Conservation (phyloP, 495 filamentous ascomycete genomes). For the Lasiosphaeria hispida region DNA sequence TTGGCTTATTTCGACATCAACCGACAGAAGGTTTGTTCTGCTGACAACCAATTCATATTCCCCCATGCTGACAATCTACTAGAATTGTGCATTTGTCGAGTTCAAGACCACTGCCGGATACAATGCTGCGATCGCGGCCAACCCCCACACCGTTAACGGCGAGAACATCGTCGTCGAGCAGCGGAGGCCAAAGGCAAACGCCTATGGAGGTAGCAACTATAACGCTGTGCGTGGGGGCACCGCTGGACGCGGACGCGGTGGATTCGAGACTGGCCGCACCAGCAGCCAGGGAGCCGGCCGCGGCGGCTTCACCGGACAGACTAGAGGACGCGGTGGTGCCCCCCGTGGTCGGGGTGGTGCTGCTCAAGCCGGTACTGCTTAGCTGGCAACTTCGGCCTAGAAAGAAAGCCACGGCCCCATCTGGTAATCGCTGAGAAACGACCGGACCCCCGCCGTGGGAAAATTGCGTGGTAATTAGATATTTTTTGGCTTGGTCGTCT, state of each 20-base stretch:
- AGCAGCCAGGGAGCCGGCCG: conserved; percentile 63
- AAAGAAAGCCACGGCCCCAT: background rate
- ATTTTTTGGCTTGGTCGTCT: conserved; percentile 12
- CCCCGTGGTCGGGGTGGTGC: conserved; percentile 45
- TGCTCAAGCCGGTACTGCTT: conserved; percentile 31
- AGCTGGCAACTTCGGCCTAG: conserved; percentile 20
- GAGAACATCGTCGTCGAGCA: conserved; percentile 85
- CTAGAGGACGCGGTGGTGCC: conserved; percentile 55
- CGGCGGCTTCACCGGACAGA: conserved; percentile 62
- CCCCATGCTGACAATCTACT: conserved; percentile 23
- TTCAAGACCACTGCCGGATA: conserved; percentile 78
- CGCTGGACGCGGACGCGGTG: conserved; percentile 65
- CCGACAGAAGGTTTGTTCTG: conserved; percentile 71
- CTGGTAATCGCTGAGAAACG: background rate
- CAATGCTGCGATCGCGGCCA: conserved; percentile 74
- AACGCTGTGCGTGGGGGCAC: conserved; percentile 56
- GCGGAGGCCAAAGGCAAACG: conserved; percentile 71
- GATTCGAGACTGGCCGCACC: conserved; percentile 54
- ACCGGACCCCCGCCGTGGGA: no score
- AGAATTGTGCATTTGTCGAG: conserved; percentile 98
- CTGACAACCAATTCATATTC: background rate
- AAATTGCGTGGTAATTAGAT: background rate
- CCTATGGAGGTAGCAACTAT: conserved; percentile 64
- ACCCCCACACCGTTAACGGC: conserved; percentile 79
- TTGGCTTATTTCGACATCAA: conserved; percentile 85